phyloP scores from a whole-genome alignment of 345 rosid genomes.

The Lepidium africanum region DNA sequence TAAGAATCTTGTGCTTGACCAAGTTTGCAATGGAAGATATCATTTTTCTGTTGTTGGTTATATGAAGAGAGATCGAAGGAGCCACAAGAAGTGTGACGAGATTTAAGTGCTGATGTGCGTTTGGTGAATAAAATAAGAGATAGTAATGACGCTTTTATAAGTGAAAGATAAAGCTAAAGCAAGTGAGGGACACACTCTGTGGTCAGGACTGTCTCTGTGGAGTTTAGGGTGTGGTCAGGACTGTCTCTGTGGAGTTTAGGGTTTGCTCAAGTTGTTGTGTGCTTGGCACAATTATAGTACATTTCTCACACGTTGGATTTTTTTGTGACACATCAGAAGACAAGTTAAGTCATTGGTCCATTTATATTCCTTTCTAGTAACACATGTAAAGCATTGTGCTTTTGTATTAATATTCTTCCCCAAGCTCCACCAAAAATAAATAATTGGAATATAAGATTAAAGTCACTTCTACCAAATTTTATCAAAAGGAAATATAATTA shows the following conservation, averaged over 20 bases:
- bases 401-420: background rate
- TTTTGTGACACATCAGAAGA: slow-evolving; percentile 15
- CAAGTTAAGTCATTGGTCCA: background rate
- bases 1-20: background rate
- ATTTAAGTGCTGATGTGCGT: background rate
- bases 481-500: too few species aligned
- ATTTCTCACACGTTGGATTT: slow-evolving; percentile 21
- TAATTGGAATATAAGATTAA: too few species aligned
- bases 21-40: background rate
- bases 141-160: background rate
- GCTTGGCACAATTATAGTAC: slow-evolving; percentile 5
- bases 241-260: background rate
- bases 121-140: slow-evolving; percentile 11
- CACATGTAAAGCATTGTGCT: background rate
- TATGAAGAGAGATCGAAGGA: background rate
- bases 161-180: background rate
- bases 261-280: slow-evolving; percentile 7
- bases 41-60: background rate
- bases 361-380: background rate
- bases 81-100: background rate
- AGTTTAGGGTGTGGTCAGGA: slow-evolving; percentile 7
- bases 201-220: background rate
- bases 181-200: background rate
- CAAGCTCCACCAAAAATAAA: too few species aligned
- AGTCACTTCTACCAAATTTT: too few species aligned